These are phyloP conservation scores for Penicillium roqueforti DNA, from an alignment of 495 filamentous ascomycete genomes.

Conservation along the genomic window DNA sequence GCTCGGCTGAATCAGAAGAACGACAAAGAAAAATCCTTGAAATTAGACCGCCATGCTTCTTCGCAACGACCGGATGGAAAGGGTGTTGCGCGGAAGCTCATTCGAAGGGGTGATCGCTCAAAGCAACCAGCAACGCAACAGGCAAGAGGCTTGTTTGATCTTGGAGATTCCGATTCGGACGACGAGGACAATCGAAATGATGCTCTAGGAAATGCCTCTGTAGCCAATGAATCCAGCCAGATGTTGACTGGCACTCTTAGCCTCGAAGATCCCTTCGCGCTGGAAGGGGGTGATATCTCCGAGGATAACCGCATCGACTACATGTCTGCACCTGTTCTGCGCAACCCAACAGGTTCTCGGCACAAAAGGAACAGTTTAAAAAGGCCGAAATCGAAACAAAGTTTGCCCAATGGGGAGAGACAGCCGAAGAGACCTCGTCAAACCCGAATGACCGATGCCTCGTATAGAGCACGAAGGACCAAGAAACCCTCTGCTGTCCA, in stretches of 20 bases:
- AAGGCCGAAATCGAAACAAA: conserved; percentile 20
- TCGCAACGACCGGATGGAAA: conserved; percentile 29
- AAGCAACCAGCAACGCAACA: conserved; percentile 10
- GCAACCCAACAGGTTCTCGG: conserved; percentile 20
- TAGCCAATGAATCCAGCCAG: conserved; percentile 5
- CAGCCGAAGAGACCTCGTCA: conserved; percentile 30
- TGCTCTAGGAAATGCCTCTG: neutral
- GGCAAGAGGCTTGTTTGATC: conserved; percentile 43
- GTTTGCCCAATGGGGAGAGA: conserved; percentile 8
- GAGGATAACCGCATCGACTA: conserved; percentile 59
- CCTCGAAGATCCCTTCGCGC: conserved; percentile 23
- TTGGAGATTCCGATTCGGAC: conserved; percentile 46
- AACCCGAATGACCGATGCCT: conserved; percentile 31
- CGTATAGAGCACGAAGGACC: conserved; percentile 28
- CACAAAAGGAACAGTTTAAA: conserved; percentile 41
- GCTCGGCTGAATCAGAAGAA: conserved; percentile 63
- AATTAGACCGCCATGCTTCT: conserved; percentile 19
- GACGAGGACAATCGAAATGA: conserved; percentile 37
- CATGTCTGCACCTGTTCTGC: conserved; percentile 45
- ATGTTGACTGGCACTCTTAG: conserved; percentile 11
- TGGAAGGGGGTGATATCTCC: conserved; percentile 39
- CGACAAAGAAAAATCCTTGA: conserved; percentile 30
- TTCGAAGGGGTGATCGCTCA: conserved; percentile 23
- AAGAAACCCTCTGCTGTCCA: conserved; percentile 17
- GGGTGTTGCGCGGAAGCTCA: conserved; percentile 44